Percentiles rank a stretch among this genome's conserved stretches.
These are phyloP conservation scores for Hibiscus mutabilis DNA, from an alignment of 345 rosid genomes.

Conservation along the genomic window DNA sequence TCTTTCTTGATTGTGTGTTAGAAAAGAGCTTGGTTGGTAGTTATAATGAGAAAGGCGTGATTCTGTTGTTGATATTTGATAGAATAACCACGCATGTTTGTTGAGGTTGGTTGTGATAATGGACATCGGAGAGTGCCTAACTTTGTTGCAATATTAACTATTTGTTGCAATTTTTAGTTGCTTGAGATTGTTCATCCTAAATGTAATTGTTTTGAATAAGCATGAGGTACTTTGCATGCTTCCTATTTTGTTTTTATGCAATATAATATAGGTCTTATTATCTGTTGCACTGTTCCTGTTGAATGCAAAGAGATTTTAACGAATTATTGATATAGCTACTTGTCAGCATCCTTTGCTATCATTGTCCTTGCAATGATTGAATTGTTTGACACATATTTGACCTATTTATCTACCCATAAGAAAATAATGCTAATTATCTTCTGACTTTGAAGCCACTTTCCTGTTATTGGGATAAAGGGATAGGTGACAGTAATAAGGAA, in stretches of 20 bases:
- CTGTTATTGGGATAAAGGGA: neutral
- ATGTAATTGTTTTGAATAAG: neutral
- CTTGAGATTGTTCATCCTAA: neutral
- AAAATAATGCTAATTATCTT: neutral
- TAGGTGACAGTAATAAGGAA: conserved; percentile 1
- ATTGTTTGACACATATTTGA: neutral
- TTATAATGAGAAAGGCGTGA: neutral
- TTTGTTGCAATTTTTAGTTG: neutral
- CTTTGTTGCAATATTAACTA: neutral
- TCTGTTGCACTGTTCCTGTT: neutral
- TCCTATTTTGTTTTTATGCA: neutral
- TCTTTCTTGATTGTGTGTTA: neutral
- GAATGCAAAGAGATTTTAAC: neutral
- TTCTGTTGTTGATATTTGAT: neutral
- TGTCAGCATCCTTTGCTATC: neutral
- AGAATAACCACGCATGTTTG: neutral
- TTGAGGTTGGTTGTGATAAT: neutral
- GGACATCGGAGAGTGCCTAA: neutral
- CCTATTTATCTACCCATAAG: neutral
- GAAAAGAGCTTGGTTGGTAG: neutral
- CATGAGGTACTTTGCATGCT: neutral
- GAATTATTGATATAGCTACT: neutral
- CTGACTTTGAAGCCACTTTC: neutral
- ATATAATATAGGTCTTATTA: neutral
- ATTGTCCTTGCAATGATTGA: neutral